These are phyloP conservation scores for Allomyces macrogynus DNA, from an alignment of 192 early-diverging fungal genomes.

Conservation along the genomic window DNA sequence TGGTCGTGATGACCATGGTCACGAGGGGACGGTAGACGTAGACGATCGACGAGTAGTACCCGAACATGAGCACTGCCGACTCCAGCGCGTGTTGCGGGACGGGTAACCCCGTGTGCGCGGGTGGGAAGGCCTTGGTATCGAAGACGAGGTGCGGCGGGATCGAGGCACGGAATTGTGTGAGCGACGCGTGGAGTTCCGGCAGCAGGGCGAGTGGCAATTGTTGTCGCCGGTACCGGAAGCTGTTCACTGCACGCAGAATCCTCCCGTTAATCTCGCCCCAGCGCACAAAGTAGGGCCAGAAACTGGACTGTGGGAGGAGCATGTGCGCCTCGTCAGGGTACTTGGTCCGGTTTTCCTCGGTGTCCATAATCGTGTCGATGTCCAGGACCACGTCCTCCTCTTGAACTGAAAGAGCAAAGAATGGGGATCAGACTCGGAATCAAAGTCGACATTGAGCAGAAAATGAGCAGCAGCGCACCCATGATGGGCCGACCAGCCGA, in stretches of 20 bases:
- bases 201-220: neutral
- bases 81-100: neutral
- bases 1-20: neutral
- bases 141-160: neutral
- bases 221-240: neutral
- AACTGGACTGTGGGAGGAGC: neutral
- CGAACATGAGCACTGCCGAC: neutral
- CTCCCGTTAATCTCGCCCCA: neutral
- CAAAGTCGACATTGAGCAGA: too few relatives aligned
- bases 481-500: neutral
- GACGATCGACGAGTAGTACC: neutral
- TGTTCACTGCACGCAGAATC: neutral
- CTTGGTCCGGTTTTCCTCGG: neutral
- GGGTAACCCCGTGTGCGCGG: neutral
- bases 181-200: neutral
- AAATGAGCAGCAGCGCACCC: neutral
- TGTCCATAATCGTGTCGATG: neutral
- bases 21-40: neutral
- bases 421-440: too few relatives aligned
- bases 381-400: neutral
- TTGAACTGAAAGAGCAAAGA: neutral
- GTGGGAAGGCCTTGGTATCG: neutral
- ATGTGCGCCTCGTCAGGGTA: neutral
- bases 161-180: neutral
- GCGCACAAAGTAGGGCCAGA: neutral